Base-by-base conservation (phyloP, 2,329 filamentous ascomycete species). In the Diaporthe sp. region DNA sequence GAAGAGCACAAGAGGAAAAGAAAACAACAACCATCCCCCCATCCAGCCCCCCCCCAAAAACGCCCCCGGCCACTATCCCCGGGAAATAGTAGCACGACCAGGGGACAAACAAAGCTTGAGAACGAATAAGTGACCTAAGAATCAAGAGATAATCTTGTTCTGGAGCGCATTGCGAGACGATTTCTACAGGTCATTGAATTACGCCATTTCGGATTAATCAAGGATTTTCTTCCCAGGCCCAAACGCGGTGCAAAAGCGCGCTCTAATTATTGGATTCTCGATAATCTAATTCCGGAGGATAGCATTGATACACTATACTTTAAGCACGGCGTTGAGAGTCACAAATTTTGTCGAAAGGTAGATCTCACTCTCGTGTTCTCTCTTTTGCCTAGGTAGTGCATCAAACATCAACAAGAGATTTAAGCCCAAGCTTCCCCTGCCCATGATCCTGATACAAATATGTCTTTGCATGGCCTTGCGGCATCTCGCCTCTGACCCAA, bases 141-240 rank as follows among this genome's bases (percentile, higher is more conserved):
- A 7, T 2, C 44, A 46, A 46, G 17, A 22, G 7, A 42, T 42
- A 17, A 42, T 42, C 15, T 42, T 42, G 39, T 15, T 17, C 12
- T 15, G 15, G 12, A 13, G 42, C 42, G 42, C 15, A 44, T 44
- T 44, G 3, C 42, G 12, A 15, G 13, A 17, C 42, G 13, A 44
- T 0, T 15, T 31, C 25, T 13, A 55, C 4, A 5, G 7, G 17
- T 0, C 8, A 4, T 22, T 22, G 22, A 1, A 15, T 13, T 6
- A 19, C 9, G 12, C 12, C 19, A 31, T 58, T 22, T 58, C 2
- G 28, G 5, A 22, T 37, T 22, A 12, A 8, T 15, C 42, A 15
- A 39, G 7, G 22, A 5, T 25, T n/a, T 25, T n/a, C 34, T 10
- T 39, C 1, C 12, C 34, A 1, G 3, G 8, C 5, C 34, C 13